phyloP scores from a whole-genome alignment of 139 green algal genomes.

The Chlamydomonas asymmetrica region DNA sequence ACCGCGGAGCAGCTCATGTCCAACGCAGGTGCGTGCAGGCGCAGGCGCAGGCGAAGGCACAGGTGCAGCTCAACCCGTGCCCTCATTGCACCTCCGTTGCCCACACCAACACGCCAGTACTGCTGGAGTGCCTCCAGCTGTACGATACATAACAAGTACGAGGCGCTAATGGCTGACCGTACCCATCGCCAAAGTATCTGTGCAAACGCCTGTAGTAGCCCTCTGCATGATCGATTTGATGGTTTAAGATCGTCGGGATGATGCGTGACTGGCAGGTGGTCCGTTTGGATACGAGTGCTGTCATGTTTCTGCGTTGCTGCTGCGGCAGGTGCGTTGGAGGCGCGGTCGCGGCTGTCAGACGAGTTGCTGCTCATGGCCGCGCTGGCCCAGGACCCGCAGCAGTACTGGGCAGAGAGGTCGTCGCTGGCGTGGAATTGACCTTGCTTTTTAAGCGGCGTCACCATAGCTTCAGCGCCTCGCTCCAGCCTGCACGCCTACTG shows the following conservation, averaged over 20 bases:
- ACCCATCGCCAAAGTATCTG: too few relatives aligned
- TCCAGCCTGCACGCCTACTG: too few relatives aligned
- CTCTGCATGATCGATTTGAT: too few relatives aligned
- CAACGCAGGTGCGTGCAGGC: slow-evolving; percentile 43
- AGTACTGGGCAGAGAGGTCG: slow-evolving; percentile 43
- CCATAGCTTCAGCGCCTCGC: too few relatives aligned
- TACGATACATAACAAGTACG: too few relatives aligned
- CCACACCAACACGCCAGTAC: not conserved
- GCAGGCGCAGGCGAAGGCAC: slow-evolving; percentile 16
- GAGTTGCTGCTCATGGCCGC: slow-evolving; percentile 18
- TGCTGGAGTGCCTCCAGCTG: not conserved
- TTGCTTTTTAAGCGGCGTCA: too few relatives aligned
- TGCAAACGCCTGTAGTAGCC: too few relatives aligned
- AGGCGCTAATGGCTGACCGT: too few relatives aligned
- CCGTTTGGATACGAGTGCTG: not conserved
- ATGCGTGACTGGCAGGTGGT: not conserved
- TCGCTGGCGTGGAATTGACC: slow-evolving; percentile 47
- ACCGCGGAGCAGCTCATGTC: slow-evolving; percentile 31
- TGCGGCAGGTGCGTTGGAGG: not conserved
- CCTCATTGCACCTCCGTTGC: not conserved
- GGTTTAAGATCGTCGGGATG: not conserved
- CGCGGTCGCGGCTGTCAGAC: not conserved
- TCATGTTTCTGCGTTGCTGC: not conserved
- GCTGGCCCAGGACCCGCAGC: slow-evolving; percentile 23
- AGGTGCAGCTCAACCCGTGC: not conserved